Evolutionary conservation across 768 basidiomycete genomes (phyloP).

Genomic region (Clavaria fumosa): DNA sequence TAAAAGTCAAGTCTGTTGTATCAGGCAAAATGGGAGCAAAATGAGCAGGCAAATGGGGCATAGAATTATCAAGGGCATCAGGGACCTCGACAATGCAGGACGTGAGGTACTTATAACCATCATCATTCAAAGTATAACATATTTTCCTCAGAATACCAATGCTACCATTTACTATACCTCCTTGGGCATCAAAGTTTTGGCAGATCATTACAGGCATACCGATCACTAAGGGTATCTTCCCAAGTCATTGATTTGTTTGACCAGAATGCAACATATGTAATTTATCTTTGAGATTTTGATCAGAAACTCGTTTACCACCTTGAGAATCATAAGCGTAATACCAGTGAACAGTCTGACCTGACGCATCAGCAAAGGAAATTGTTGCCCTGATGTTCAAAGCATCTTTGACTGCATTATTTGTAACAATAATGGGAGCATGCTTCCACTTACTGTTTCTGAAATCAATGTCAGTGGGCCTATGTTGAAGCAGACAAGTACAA

Average conservation of each 20-base stretch:
- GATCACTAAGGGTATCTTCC: slow-evolving; percentile 14
- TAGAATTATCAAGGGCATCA: neutral
- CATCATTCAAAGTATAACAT: slow-evolving; percentile 9
- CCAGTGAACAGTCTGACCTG: slow-evolving; percentile 12
- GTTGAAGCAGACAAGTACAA: slow-evolving; percentile 7
- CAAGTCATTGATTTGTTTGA: slow-evolving; percentile 17
- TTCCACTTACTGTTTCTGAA: slow-evolving; percentile 12
- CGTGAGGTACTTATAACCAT: slow-evolving; percentile 7
- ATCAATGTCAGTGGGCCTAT: slow-evolving; percentile 1
- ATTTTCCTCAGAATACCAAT: slow-evolving; percentile 11
- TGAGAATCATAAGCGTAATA: slow-evolving; percentile 18
- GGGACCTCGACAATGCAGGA: slow-evolving; percentile 12
- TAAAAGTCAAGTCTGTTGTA: slow-evolving; percentile 3
- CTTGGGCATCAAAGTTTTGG: slow-evolving; percentile 19
- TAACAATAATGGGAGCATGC: slow-evolving; percentile 22
- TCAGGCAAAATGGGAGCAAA: slow-evolving; percentile 11
- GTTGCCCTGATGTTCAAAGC: slow-evolving; percentile 18
- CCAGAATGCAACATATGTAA: slow-evolving; percentile 14
- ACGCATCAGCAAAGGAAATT: slow-evolving; percentile 14
- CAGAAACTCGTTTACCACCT: slow-evolving; percentile 6
- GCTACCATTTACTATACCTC: slow-evolving; percentile 19
- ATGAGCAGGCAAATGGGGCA: slow-evolving; percentile 3
- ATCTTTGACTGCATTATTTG: slow-evolving; percentile 22
- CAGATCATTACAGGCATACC: slow-evolving; percentile 22
- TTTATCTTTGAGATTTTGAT: slow-evolving; percentile 4